Evolutionary conservation across 257 asterid genomes (phyloP), one percentile per base, ranked within the genome.

Genomic region (Anisodus acutangulus): DNA sequence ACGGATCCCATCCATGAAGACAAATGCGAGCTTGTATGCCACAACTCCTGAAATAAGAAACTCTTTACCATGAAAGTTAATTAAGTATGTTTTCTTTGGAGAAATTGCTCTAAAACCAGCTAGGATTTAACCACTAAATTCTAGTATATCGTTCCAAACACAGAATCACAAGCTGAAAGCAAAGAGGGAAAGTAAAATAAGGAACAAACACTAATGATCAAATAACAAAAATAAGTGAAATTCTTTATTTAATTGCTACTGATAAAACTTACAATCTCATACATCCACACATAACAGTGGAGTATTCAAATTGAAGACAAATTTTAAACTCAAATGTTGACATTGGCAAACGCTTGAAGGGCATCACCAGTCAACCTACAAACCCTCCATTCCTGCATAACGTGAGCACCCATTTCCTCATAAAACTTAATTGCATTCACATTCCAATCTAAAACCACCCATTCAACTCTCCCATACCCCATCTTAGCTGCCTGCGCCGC

Each of bases 381-480:
- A 82, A 93, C 84, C 84, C 94, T 90, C 98, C 98, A 93, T 86
- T 94, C 99, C 16, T 92, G 95, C 84, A 89, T 58, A 26, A 96
- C 72, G 87, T 93, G 76, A 6, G 98, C 98, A 49, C 98, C 98
- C 94, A 94, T 93, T 86, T 90, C 91, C 92, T 94, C 97, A 68
- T 93, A 96, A 74, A 96, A 96, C 62, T 78, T 66, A 0, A 94
- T 88, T 31, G 98, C 98, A 82, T 89, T 92, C 74, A 71, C 87
- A 53, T 95, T 95, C 98, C 98, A 92, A 79, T 94, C 98, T 39
- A 93, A 90, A 66, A 93, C 98, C 86, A 92, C 98, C 99, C 98
- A 94, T 81, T 95, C 99, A 87, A 95, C 97, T 55, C 97, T 90
- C 19, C 95, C 98, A 41, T 90, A 92, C 60, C 97, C 97, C 97